Base-by-base conservation (phyloP, 225 moss, liverwort and hornwort genomes). In the Thuidium tamariscinum region DNA sequence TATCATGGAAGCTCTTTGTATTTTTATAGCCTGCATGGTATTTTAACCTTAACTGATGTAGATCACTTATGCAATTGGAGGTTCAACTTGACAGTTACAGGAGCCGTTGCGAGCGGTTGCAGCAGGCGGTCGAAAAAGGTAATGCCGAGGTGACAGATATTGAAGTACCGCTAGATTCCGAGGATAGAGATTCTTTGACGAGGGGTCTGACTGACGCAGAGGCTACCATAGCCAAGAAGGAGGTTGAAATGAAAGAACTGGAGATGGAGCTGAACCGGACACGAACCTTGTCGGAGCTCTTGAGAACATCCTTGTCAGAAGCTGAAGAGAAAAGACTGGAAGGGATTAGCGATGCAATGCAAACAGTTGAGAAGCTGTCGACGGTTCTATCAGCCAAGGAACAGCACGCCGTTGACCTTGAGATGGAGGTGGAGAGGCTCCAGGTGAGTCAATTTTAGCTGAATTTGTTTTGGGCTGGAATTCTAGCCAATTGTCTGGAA, bases 261-360 rank as follows among this genome's bases (percentile, higher is more conserved):
- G 81, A 87, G 81, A 54, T 87, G 15, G 90, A 93, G 74, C 84
- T 93, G 49, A 89, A 90, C 49, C 83, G 87, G 81, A 60, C 91
- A 44, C 82, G 78, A 39, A 85, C 91, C 46, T 84, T 87, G 63
- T 74, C 81, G 63, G 91, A 90, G 68, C 86, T 85, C 4, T 59
- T 95, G 59, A 92, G 89, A 89, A 86, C 86, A 75, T 91, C 91
- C 79, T 91, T 94, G 85, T 85, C 88, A 75, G 91, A 88, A 63
- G 89, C 89, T 77, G 94, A 93, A 30, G 89, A 87, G 57, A 93
- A 89, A 74, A 64, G 83, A 75, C 71, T 87, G 37, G 52, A 94
- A 92, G 88, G 88, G 86, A 85, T 89, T 84, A 85, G 25, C 32
- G 74, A 83, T 16, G 68, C 74, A 44, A 44, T 55, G 25, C 54